Conservation (phyloP, 2,329 filamentous ascomycete genomes). For the Fusarium chuoi region DNA sequence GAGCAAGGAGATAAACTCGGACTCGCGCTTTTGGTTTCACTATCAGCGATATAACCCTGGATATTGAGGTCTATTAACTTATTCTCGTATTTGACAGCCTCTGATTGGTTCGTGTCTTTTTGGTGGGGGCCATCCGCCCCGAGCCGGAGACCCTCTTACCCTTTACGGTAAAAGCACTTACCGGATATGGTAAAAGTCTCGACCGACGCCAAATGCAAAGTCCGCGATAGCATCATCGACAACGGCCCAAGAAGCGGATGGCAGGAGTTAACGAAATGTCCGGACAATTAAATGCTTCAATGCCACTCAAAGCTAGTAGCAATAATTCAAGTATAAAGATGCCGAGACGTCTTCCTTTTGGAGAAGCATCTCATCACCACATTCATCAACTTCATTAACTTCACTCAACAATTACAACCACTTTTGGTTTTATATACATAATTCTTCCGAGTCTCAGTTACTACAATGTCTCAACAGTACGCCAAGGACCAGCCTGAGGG, state of each 20-base stretch:
- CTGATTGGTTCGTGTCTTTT: neutral
- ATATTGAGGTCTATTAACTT: neutral
- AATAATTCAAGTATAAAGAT: neutral
- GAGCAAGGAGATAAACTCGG: neutral
- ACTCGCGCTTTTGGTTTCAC: neutral
- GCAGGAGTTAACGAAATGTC: constrained; percentile 12
- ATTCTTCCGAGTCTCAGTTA: neutral
- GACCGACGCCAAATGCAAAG: neutral
- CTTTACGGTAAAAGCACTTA: constrained; percentile 9
- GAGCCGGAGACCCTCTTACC: constrained; percentile 6
- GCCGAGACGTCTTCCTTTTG: neutral
- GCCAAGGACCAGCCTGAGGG: constrained; percentile 51
- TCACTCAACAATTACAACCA: neutral
- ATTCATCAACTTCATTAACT: neutral
- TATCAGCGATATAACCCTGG: neutral
- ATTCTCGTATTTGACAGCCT: constrained; percentile 16
- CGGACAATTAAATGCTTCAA: neutral
- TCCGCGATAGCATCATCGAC: constrained; percentile 20
- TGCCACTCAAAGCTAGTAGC: fast-evolving
- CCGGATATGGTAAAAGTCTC: constrained; percentile 15
- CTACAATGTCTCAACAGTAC: constrained; percentile 41
- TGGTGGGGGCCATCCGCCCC: neutral
- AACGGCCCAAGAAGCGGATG: neutral
- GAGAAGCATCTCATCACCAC: neutral
- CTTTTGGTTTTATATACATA: neutral